Conservation (phyloP, 2,329 filamentous ascomycete species). For the Diaporthe ampelina region DNA sequence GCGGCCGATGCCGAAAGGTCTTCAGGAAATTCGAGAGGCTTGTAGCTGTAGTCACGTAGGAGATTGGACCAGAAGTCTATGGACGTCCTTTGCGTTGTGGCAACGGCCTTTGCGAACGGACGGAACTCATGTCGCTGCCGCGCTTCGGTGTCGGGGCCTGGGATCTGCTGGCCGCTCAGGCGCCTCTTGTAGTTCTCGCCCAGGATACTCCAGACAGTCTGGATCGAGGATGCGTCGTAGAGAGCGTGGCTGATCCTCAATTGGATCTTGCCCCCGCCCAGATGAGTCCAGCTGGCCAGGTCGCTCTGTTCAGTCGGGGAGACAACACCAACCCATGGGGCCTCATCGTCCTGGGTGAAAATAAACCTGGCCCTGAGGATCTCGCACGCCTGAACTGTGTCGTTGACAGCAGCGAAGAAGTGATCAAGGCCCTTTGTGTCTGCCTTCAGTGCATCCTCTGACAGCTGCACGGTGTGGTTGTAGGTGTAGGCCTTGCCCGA, state of each 20-base stretch:
- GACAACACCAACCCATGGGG: slow-evolving; percentile 46
- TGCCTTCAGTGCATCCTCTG: slow-evolving; percentile 34
- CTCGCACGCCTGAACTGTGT: slow-evolving; percentile 46
- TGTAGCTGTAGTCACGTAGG: slow-evolving; percentile 31
- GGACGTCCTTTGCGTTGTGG: slow-evolving; percentile 20
- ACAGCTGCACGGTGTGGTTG: slow-evolving; percentile 44
- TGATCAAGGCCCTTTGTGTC: slow-evolving; percentile 40
- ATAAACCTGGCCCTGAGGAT: slow-evolving; percentile 46
- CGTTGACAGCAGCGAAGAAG: slow-evolving; percentile 43
- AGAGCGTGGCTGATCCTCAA: slow-evolving; percentile 45
- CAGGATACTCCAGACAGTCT: slow-evolving; percentile 43
- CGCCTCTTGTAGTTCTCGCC: slow-evolving; percentile 40
- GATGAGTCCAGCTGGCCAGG: slow-evolving; percentile 41
- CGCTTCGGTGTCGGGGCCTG: neutral
- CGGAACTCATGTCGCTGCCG: slow-evolving; percentile 22
- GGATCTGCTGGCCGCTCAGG: neutral
- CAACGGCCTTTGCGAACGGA: slow-evolving; percentile 26
- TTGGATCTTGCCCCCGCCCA: slow-evolving; percentile 35
- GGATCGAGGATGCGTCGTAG: slow-evolving; percentile 45
- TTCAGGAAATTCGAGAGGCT: slow-evolving; percentile 1
- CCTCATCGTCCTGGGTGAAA: slow-evolving; percentile 43
- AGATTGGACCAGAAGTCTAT: slow-evolving; percentile 26
- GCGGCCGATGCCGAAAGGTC: slow-evolving; percentile 36
- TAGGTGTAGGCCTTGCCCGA: slow-evolving; percentile 45
- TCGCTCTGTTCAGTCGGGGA: slow-evolving; percentile 44